These are phyloP conservation scores for Carex littledalei DNA, from an alignment of 176 grass and related monocot species.

Conservation along the genomic window DNA sequence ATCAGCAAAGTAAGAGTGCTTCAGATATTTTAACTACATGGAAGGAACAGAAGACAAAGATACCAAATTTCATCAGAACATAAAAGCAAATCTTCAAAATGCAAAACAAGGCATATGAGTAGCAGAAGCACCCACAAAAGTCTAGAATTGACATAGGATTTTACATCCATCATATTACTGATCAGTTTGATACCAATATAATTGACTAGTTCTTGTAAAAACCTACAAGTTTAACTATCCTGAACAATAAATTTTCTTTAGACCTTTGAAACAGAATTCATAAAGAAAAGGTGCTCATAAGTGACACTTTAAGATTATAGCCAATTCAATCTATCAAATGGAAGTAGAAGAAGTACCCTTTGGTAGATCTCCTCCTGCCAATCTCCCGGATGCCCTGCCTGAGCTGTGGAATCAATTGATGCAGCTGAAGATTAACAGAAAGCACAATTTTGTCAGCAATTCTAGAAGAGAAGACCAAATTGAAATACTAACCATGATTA, in stretches of 20 bases:
- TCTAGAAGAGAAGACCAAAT: not conserved
- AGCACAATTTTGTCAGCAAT: not conserved
- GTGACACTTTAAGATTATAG: constrained; percentile 11
- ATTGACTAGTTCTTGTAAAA: not conserved
- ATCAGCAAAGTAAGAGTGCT: constrained; percentile 55
- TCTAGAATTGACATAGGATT: too few relatives aligned
- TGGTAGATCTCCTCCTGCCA: constrained; percentile 75
- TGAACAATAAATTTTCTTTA: constrained; percentile 4
- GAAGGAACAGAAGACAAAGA: constrained; percentile 2
- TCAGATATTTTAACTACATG: constrained; percentile 61
- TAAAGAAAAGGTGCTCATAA: not conserved
- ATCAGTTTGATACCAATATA: not conserved
- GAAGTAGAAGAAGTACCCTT: constrained; percentile 34
- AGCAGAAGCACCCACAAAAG: not conserved
- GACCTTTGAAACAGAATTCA: not conserved
- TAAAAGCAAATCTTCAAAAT: not conserved
- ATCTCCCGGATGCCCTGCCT: constrained; percentile 50
- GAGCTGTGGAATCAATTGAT: constrained; percentile 62
- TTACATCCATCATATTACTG: too few relatives aligned
- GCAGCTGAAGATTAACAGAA: constrained; percentile 34
- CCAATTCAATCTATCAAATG: constrained; percentile 23
- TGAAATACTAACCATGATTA: too few relatives aligned
- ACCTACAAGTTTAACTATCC: not conserved
- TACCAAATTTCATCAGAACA: not conserved
- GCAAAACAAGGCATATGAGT: not conserved